Conservation (phyloP, 2,329 filamentous ascomycete genomes). For the Zymoseptoria pseudotritici region DNA sequence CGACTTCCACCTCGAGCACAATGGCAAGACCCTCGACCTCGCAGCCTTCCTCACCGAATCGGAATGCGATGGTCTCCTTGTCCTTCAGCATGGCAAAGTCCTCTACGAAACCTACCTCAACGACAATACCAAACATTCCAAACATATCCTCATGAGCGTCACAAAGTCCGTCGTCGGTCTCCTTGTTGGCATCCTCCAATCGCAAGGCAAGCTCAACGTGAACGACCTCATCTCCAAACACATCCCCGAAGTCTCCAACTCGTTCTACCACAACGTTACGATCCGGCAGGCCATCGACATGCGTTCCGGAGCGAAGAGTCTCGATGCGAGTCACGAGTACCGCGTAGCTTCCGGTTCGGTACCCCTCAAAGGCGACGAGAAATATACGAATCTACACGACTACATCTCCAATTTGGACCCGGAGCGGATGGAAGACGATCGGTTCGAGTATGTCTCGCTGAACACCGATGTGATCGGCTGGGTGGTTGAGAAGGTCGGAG, state of each 20-base stretch:
- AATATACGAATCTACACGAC: slow-evolving; percentile 10
- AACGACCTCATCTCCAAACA: slow-evolving; percentile 14
- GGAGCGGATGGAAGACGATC: slow-evolving; percentile 4
- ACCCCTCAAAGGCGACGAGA: slow-evolving; percentile 7
- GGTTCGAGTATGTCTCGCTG: slow-evolving; percentile 17
- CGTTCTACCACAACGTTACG: slow-evolving; percentile 12
- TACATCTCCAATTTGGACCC: slow-evolving; percentile 16
- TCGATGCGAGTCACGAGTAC: slow-evolving; percentile 15
- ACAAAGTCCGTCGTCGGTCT: slow-evolving; percentile 20
- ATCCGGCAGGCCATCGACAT: slow-evolving; percentile 21
- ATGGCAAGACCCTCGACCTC: slow-evolving; percentile 9
- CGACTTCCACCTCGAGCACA: slow-evolving; percentile 9
- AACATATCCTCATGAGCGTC: slow-evolving; percentile 22
- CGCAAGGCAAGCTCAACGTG: slow-evolving; percentile 14
- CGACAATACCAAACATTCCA: slow-evolving; percentile 12
- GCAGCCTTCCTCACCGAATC: slow-evolving; percentile 8
- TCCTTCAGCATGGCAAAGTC: slow-evolving; percentile 17
- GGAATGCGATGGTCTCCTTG: slow-evolving; percentile 18
- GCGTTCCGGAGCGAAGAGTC: slow-evolving; percentile 14
- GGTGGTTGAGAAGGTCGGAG: slow-evolving; percentile 18
- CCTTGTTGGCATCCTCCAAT: slow-evolving; percentile 15
- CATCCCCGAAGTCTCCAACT: slow-evolving; percentile 11
- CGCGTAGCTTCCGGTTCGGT: slow-evolving; percentile 17
- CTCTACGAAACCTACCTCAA: slow-evolving; percentile 17
- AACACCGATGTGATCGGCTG: slow-evolving; percentile 22